These are phyloP conservation scores for Phylloporus sp. DNA, from an alignment of 768 basidiomycete species.

Conservation along the genomic window DNA sequence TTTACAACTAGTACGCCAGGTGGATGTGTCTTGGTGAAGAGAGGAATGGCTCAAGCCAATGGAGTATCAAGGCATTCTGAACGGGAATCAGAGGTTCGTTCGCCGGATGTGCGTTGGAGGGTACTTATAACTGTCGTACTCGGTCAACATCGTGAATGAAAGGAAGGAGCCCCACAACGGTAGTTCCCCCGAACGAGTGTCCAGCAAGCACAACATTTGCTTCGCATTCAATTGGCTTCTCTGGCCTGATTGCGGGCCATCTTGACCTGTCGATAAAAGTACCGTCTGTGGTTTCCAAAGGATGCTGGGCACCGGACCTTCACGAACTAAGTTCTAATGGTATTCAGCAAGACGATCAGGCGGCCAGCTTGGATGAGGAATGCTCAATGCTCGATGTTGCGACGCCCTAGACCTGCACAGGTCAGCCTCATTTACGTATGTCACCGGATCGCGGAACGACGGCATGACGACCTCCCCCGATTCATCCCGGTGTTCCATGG, in stretches of 20 bases:
- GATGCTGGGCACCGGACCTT: constrained; percentile 24
- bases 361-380: constrained; percentile 22
- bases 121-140: constrained; percentile 44
- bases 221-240: constrained; percentile 29
- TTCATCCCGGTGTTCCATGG: constrained; percentile 82
- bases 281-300: constrained; percentile 38
- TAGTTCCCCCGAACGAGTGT: constrained; percentile 56
- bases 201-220: constrained; percentile 41
- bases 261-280: constrained; percentile 34
- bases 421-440: constrained; percentile 55
- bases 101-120: constrained; percentile 45
- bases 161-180: constrained; percentile 36
- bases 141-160: background rate
- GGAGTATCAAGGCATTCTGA: constrained; percentile 56
- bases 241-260: constrained; percentile 33
- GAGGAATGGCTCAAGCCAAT: constrained; percentile 79
- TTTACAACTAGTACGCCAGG: constrained; percentile 63
- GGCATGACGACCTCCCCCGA: constrained; percentile 52
- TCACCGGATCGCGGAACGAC: constrained; percentile 26
- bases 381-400: background rate
- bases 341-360: constrained; percentile 30
- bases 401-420: constrained; percentile 40
- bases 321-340: constrained; percentile 43
- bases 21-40: constrained; percentile 27
- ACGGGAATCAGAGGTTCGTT: constrained; percentile 46